Base-by-base conservation (phyloP, 306 rosid genomes). In the Quercus cerris region DNA sequence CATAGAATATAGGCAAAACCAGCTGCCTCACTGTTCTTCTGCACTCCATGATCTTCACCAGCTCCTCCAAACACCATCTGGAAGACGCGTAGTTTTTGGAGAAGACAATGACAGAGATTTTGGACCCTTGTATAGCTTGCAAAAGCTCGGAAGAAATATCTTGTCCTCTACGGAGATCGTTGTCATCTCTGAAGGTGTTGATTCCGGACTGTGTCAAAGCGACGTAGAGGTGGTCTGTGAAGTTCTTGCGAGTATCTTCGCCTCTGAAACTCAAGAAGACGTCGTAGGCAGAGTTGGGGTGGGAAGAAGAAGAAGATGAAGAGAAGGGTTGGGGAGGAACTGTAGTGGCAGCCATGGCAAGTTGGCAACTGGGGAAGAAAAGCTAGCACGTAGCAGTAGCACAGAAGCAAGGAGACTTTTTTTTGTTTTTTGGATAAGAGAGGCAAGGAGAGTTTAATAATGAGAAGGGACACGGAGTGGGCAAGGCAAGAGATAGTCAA, bases 1-100 rank as follows among this genome's bases (percentile, higher is more conserved):
- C 20, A 4, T 66, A 77, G 8, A 77, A 77, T 19, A 77, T n/a
- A 0, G 80, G 80, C 33, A 77, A 19, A 19, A 66, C 74, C 22
- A 64, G 11, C 31, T 77, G 74, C 15, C 66, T 64, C 13, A 33
- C 35, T 11, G 62, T 76, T 49, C 72, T 63, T 4, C 71, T 20
- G 18, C 79, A 76, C 27, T 76, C 79, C 59, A 76, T 77, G 33
- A 77, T 77, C 35, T 77, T 77, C 22, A 52, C 80, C 2, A 77
- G 33, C 20, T 77, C 80, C 4, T 77, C 80, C 66, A 77, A 38
- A 20, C 80, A 77, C 80, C 74, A 66, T 8, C 55, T 20, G 13
- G 80, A 77, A 5, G 15, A 62, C 0, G 80, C 80, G 3, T 64
- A 77, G 17, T 54, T 46, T 0, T 14, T 17, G 0, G 80, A 77